These are phyloP conservation scores for Lactarius sp. DNA, from an alignment of 768 basidiomycete species.

Conservation along the genomic window DNA sequence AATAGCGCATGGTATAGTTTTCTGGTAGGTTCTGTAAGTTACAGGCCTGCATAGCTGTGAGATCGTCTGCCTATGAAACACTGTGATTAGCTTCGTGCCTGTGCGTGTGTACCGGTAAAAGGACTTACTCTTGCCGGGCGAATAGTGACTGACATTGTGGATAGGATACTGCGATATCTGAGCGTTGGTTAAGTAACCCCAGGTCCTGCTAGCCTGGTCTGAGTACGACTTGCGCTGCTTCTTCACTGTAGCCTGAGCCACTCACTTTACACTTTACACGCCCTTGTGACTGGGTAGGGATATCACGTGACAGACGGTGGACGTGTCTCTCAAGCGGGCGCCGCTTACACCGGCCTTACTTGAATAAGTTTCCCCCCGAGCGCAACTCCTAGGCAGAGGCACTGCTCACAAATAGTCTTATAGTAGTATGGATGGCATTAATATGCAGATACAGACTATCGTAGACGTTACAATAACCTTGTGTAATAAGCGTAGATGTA, in stretches of 20 bases:
- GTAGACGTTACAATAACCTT: background rate
- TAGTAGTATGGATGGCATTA: too few relatives aligned
- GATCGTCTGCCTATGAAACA: slow-evolving; percentile 65
- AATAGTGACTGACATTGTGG: slow-evolving; percentile 43
- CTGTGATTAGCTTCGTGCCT: slow-evolving; percentile 17
- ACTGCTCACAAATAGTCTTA: too few relatives aligned
- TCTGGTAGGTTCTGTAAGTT: slow-evolving; percentile 93
- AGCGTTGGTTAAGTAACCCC: too few relatives aligned
- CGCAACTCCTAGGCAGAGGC: too few relatives aligned
- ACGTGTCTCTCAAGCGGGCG: too few relatives aligned
- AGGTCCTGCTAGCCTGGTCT: too few relatives aligned
- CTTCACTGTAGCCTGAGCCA: too few relatives aligned
- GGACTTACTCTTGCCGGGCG: slow-evolving; percentile 34
- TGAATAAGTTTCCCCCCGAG: background rate
- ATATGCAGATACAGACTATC: background rate
- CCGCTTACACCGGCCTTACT: too few relatives aligned
- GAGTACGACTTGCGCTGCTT: too few relatives aligned
- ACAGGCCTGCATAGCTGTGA: slow-evolving; percentile 89
- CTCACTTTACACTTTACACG: too few relatives aligned
- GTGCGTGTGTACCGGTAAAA: background rate
- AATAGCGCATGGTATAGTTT: slow-evolving; percentile 81
- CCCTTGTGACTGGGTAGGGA: too few relatives aligned
- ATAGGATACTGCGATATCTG: background rate
- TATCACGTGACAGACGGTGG: background rate
- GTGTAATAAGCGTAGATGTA: background rate